phyloP scores from a whole-genome alignment of 257 asterid genomes.

The Solanum virginianum region DNA sequence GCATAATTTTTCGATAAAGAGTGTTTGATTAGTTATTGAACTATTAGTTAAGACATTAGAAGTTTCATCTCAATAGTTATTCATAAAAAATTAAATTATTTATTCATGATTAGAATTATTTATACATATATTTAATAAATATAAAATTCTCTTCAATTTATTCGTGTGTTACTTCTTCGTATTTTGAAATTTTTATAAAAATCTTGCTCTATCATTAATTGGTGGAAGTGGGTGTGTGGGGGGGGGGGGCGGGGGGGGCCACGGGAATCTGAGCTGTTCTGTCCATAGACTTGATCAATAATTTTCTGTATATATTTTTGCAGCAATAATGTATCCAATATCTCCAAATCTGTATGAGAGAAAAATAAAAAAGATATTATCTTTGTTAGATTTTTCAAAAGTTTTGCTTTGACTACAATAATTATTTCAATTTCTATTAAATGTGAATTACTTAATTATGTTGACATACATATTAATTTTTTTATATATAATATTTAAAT shows the following conservation, averaged over 20 bases:
- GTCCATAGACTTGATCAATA: not conserved
- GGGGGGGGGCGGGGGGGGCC: accelerated
- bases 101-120: too few relatives aligned
- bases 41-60: too few relatives aligned
- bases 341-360: not conserved
- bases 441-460: not conserved
- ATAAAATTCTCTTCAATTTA: too few relatives aligned
- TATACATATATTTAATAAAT: too few relatives aligned
- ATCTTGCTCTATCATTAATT: too few relatives aligned
- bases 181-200: too few relatives aligned
- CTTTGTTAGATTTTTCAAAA: not conserved
- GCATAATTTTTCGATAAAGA: too few relatives aligned
- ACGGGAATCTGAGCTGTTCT: not conserved
- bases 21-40: accelerated
- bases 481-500: not conserved
- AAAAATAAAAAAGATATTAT: not conserved
- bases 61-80: too few relatives aligned
- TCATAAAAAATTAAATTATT: too few relatives aligned
- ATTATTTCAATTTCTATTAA: not conserved
- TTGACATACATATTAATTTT: not conserved
- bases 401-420: not conserved
- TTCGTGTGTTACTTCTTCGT: too few relatives aligned
- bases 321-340: not conserved
- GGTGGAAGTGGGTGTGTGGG: too few relatives aligned
- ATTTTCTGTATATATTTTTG: not conserved